These are phyloP conservation scores for Candida krabiensis DNA, from an alignment of 805 yeast genomes.

Conservation along the genomic window DNA sequence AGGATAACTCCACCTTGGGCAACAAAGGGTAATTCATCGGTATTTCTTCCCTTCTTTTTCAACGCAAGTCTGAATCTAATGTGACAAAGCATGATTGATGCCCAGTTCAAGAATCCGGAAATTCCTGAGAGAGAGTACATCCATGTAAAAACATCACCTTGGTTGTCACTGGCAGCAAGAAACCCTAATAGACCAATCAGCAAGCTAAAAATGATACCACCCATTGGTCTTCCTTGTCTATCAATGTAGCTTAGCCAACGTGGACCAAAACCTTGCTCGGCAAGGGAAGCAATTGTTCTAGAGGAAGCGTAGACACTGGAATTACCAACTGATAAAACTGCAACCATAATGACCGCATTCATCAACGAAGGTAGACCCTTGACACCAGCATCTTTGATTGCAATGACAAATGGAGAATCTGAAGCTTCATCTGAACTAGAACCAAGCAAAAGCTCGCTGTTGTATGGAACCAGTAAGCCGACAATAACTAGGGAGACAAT, in stretches of 20 bases:
- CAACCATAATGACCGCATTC: slow-evolving; percentile 62
- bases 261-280: slow-evolving; percentile 64
- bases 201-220: slow-evolving; percentile 51
- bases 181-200: slow-evolving; percentile 53
- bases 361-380: slow-evolving; percentile 60
- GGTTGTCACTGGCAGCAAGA: slow-evolving; percentile 51
- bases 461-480: slow-evolving; percentile 59
- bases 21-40: slow-evolving; percentile 60
- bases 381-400: slow-evolving; percentile 55
- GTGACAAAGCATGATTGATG: slow-evolving; percentile 59
- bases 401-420: slow-evolving; percentile 75
- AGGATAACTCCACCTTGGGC: slow-evolving; percentile 67
- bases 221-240: slow-evolving; percentile 66
- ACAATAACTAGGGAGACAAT: slow-evolving; percentile 48
- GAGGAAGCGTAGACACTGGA: slow-evolving; percentile 65
- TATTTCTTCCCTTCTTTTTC: slow-evolving; percentile 56
- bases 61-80: slow-evolving; percentile 65
- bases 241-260: slow-evolving; percentile 59
- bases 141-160: slow-evolving; percentile 62
- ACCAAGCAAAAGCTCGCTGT: slow-evolving; percentile 47
- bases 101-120: slow-evolving; percentile 69
- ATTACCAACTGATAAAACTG: slow-evolving; percentile 68
- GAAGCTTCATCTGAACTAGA: slow-evolving; percentile 45
- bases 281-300: slow-evolving; percentile 58
- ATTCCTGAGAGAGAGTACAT: slow-evolving; percentile 64